Evolutionary conservation across 495 filamentous ascomycete species (phyloP), one percentile per base, ranked within the genome.

Genomic region (Aspergillus cristatus): DNA sequence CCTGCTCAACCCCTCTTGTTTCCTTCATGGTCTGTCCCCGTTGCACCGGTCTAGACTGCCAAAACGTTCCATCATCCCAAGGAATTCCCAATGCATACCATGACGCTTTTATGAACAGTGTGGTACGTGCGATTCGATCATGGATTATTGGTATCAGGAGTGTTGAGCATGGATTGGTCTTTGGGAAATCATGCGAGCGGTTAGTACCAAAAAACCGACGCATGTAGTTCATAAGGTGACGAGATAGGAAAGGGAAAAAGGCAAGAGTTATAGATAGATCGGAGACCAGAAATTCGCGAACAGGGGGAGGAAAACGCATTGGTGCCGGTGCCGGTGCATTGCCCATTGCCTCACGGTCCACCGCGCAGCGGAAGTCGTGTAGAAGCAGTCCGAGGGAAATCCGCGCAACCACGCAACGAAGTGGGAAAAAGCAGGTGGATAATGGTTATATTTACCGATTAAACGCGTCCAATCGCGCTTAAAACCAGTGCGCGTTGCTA

Each of bases 51-150:
- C n/a, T n/a, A n/a, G n/a, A n/a, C n/a, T n/a, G n/a, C 8, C 17
- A 29, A 14, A 18, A 40, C 54, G 28, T 59, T 67, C 65, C 65
- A 69, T 69, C 41, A 41, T 67, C 49, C 31, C n/a, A n/a, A n/a
- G n/a, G n/a, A n/a, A n/a, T n/a, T n/a, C n/a, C n/a, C n/a, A n/a
- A n/a, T n/a, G n/a, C n/a, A n/a, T n/a, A n/a, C n/a, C n/a, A n/a
- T n/a, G n/a, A n/a, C n/a, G n/a, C n/a, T 4, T 52, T 40, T 55
- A 53, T 16, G 31, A 30, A 32, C 35, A 34, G 36, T 34, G 13
- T 26, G 32, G 41, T 41, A 53, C 55, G 57, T 53, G 50, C 43
- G 48, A 47, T 47, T 52, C 47, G 51, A 55, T 50, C 50, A 49
- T 54, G 53, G 37, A 47, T 45, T 46, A 44, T 32, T 28, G 7